Percentiles rank a stretch among this genome's conserved stretches.
These are phyloP conservation scores for Cytospora schulzeri DNA, from an alignment of 2,329 filamentous ascomycete species.

Conservation along the genomic window DNA sequence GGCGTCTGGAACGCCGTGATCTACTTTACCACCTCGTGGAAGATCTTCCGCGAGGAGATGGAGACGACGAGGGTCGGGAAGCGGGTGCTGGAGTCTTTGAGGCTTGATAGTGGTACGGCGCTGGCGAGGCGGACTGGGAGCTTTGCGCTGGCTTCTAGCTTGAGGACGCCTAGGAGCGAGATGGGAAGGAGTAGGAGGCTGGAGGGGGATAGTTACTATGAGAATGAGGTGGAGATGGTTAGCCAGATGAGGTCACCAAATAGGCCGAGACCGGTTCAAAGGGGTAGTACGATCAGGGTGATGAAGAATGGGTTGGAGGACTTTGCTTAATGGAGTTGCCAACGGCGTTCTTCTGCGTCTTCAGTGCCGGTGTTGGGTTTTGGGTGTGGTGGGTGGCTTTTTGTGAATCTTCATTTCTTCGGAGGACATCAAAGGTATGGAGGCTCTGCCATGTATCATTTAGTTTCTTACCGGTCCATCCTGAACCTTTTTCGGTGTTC, in stretches of 20 bases:
- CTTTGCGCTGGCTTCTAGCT: slow-evolving; percentile 18
- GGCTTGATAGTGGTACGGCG: slow-evolving; percentile 7
- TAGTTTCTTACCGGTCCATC: too few species aligned
- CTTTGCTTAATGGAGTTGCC: slow-evolving; percentile 3
- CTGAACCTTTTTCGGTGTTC: too few species aligned
- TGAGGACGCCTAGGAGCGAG: slow-evolving; percentile 22
- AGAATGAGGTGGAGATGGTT: slow-evolving; percentile 20
- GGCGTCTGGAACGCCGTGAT: slow-evolving; percentile 81
- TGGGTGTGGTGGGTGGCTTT: background rate
- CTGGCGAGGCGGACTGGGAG: slow-evolving; percentile 16
- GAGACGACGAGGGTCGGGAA: slow-evolving; percentile 12
- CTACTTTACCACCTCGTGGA: slow-evolving; percentile 68
- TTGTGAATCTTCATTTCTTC: background rate
- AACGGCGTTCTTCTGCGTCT: background rate
- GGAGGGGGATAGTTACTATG: slow-evolving; percentile 16
- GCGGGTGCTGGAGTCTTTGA: slow-evolving; percentile 7
- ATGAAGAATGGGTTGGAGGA: slow-evolving; percentile 16
- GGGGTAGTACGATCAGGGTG: slow-evolving; percentile 23
- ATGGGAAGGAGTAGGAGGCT: slow-evolving; percentile 24
- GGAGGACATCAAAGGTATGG: too few species aligned
- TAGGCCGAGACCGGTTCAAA: slow-evolving; percentile 8
- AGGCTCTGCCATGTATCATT: background rate
- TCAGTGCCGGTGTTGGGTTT: background rate
- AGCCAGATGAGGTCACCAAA: slow-evolving; percentile 9
- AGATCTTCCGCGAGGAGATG: slow-evolving; percentile 35